Base-by-base conservation (phyloP, 768 basidiomycete species). In the Pleurotus ostreatus region DNA sequence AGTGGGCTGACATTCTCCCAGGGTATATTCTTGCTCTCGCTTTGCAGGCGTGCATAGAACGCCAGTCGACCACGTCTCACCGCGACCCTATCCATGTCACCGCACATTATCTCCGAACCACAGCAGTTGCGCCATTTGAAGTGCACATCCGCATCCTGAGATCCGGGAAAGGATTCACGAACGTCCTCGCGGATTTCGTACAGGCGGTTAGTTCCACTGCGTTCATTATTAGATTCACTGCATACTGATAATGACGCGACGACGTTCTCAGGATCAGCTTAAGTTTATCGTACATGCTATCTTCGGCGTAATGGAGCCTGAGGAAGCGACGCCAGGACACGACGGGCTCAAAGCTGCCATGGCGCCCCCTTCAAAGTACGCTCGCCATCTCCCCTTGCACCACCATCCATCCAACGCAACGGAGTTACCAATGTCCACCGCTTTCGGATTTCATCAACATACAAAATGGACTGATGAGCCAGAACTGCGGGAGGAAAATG, bases 11-110 rank as follows among this genome's bases (percentile, higher is more conserved):
- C 8, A 25, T 52, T 43, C 2, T 20, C 16, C 7, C 55, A 88
- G 86, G 86, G 20, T 87, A 85, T 62, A 68, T 81, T 15, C 71
- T 88, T 13, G 82, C 79, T 0, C 66, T 82, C 43, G 67, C 83
- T 16, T 57, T 88, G 0, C 74, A 86, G 38, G 77, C 85, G 16
- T 82, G 79, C 56, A 72, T 82, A 6, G 70, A 74, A 49, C 67
- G 79, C 55, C 85, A 87, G 65, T 68, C 73, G 0, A 57, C 64
- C 2, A 77, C 79, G 7, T 20, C 61, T 11, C 84, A 85, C 64
- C 67, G 62, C 15, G 85, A 88, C 60, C 81, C 81, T 15, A 70
- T 87, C 44, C 80, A 87, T 64, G 67, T 85, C 48, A 83, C 79
- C 13, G 81, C 82, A 2, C 81, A 87, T 61, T 89, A 76, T 62